Evolutionary conservation across 129 eudicot genomes (phyloP).

Genomic region (Artemisia annua): DNA sequence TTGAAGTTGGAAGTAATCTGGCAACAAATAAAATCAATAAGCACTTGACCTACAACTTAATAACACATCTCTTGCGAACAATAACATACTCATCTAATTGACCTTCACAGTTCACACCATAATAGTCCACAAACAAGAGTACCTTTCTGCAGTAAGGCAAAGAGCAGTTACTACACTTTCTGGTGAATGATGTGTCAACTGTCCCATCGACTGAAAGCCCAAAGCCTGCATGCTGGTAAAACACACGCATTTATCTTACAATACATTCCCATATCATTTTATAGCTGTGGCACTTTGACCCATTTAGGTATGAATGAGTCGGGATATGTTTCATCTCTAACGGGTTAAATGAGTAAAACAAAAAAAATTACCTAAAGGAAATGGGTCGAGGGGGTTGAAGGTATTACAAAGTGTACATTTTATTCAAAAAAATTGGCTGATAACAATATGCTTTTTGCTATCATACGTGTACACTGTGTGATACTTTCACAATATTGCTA

Average conservation of each 20-base stretch:
- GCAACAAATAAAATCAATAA: background rate
- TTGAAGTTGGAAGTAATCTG: constrained; percentile 65
- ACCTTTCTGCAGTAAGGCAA: constrained; percentile 78
- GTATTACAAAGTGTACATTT: too few species aligned
- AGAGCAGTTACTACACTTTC: constrained; percentile 75
- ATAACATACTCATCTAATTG: constrained; percentile 6
- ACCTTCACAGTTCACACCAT: constrained; percentile 4
- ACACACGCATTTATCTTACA: background rate
- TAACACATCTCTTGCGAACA: background rate
- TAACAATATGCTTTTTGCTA: too few species aligned
- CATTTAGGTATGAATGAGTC: background rate
- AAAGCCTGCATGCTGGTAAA: constrained; percentile 76
- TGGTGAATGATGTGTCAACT: constrained; percentile 54
- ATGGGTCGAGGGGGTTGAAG: too few species aligned
- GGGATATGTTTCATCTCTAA: background rate
- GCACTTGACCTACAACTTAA: background rate
- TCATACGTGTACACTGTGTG: too few species aligned
- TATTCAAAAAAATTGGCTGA: too few species aligned
- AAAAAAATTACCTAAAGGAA: too few species aligned
- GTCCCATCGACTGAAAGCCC: constrained; percentile 87
- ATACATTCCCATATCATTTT: background rate
- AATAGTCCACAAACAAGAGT: background rate
- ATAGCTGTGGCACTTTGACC: background rate
- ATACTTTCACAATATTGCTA: background rate
- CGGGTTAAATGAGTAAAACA: too few species aligned